These are phyloP conservation scores for Torulaspora microellipsoides DNA, from an alignment of 805 yeast genomes.

Conservation along the genomic window DNA sequence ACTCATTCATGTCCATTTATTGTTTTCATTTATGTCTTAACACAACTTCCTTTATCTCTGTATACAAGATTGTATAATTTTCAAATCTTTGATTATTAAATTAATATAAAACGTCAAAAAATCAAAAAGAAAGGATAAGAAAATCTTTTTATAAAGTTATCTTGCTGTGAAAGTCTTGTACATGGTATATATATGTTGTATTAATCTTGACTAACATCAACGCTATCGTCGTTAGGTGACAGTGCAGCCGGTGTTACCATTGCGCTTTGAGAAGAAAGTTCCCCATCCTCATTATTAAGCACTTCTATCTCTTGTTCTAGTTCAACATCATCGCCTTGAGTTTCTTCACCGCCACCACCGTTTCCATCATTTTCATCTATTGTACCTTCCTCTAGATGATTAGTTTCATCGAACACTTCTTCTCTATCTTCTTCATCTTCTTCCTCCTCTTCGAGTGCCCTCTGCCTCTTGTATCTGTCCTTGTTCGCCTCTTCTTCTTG, in stretches of 20 bases:
- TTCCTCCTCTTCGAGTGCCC: constrained; percentile 7
- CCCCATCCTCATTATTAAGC: neutral
- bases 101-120: neutral
- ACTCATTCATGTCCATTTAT: constrained; percentile 1
- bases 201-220: neutral
- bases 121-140: too few species aligned
- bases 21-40: constrained; percentile 7
- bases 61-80: constrained; percentile 15
- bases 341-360: constrained; percentile 1
- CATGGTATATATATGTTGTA: neutral
- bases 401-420: neutral
- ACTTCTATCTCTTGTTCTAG: neutral
- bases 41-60: constrained; percentile 12
- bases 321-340: neutral
- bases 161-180: neutral
- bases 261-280: neutral
- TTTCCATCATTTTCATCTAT: constrained; percentile 1
- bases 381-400: neutral
- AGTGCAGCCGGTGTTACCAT: neutral
- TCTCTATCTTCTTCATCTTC: constrained; percentile 8
- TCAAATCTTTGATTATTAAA: constrained; percentile 12
- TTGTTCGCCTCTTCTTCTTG: constrained; percentile 15
- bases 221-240: neutral
- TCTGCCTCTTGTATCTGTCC: constrained; percentile 9
- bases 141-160: too few species aligned